These are phyloP conservation scores for Nothophoma quercina DNA, from an alignment of 2,329 filamentous ascomycete species.

Conservation along the genomic window DNA sequence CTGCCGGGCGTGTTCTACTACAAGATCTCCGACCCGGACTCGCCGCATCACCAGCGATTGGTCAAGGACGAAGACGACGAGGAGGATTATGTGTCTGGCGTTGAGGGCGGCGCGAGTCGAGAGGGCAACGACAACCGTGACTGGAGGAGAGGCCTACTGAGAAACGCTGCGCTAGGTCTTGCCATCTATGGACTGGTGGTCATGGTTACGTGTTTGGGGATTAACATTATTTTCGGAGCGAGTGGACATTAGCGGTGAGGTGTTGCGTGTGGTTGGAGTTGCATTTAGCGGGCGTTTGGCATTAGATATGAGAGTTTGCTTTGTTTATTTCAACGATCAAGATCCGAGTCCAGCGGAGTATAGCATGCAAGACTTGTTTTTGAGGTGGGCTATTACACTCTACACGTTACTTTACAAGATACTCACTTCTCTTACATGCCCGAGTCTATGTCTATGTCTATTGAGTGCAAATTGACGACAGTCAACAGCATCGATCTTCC, in stretches of 20 bases:
- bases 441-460: too few relatives aligned
- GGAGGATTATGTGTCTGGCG: slow-evolving; percentile 65
- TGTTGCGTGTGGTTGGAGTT: too few relatives aligned
- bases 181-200: slow-evolving; percentile 85
- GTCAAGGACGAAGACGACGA: slow-evolving; percentile 91
- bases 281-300: too few relatives aligned
- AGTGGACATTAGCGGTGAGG: slow-evolving; percentile 11
- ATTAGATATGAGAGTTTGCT: too few relatives aligned
- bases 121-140: slow-evolving; percentile 64
- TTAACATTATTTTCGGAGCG: slow-evolving; percentile 77
- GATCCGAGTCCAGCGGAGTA: too few relatives aligned
- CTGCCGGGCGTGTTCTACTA: slow-evolving; percentile 97
- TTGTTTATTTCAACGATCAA: too few relatives aligned
- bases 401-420: too few relatives aligned
- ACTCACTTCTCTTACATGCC: too few relatives aligned
- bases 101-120: slow-evolving; percentile 53
- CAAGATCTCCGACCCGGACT: slow-evolving; percentile 93
- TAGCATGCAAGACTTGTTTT: too few relatives aligned
- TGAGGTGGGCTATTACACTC: too few relatives aligned
- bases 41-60: slow-evolving; percentile 82
- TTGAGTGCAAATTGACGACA: too few relatives aligned
- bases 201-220: slow-evolving; percentile 86
- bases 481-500: too few relatives aligned
- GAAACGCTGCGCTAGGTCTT: slow-evolving; percentile 76
- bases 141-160: slow-evolving; percentile 69